Base-by-base conservation (phyloP, 78 protist species). In the Dictyostelium purpureum region DNA sequence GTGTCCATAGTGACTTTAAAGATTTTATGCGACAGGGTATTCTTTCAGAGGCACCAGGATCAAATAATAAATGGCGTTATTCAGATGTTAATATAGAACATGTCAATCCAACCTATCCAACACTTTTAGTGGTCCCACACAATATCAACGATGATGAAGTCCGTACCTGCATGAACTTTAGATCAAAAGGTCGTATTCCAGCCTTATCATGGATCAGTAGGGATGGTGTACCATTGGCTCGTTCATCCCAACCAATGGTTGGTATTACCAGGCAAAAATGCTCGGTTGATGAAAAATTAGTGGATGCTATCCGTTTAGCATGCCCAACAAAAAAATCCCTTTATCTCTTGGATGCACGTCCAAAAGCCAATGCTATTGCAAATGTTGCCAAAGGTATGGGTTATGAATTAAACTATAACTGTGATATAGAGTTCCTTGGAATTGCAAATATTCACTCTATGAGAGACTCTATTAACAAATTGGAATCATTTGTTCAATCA, bases 361-460 rank as follows among this genome's bases (percentile, higher is more conserved):
- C 98, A 2, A 67, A 79, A 42, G 67, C 88, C 26, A 96, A 96
- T 35, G 98, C 98, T 2, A 63, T 82, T 40, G 96, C 91, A 33
- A 97, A 97, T 76, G 19, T 49, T 24, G 87, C 78, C 38, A 79
- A 65, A n/a, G 98, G 98, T 33, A 87, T 79, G 49, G 98, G 98
- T 6, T 95, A 82, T 56, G 98, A 97, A 85, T 7, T 74, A 12
- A 96, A 94, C 67, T 38, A 54, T 33, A 38, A 51, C 31, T 61
- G 94, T 51, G 28, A 76, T 18, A 49, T 97, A 7, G 66, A 75
- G 79, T 98, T 96, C 61, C 59, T 96, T 38, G 94, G 81, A 70
- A 96, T 98, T 43, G 96, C 70, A 19, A 98, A 98, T 61, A 97
- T 98, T 45, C 99, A 98, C 47, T 97, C 89, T 9, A 94, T 98